These are phyloP conservation scores for Ophiobolus disseminans DNA, from an alignment of 2,329 filamentous ascomycete species.

Conservation along the genomic window DNA sequence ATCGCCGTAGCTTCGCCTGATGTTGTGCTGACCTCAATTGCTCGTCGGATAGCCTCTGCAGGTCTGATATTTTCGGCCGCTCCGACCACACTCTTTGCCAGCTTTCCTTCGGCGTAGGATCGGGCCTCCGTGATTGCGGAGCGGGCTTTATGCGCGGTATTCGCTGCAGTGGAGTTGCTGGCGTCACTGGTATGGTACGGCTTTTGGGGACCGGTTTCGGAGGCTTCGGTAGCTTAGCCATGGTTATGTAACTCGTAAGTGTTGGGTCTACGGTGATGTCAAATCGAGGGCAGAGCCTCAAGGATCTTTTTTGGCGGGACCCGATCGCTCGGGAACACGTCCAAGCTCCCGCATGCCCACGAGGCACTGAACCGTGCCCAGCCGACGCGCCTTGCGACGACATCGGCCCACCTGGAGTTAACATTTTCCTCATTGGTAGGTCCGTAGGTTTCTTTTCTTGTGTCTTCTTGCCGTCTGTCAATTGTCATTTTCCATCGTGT, in stretches of 20 bases:
- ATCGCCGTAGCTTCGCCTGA: constrained; percentile 35
- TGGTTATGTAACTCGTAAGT: constrained; percentile 18
- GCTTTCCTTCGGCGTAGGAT: constrained; percentile 24
- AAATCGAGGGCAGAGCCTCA: constrained; percentile 13
- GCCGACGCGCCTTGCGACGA: constrained; percentile 36
- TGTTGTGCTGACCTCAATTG: constrained; percentile 34
- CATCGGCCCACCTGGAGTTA: constrained; percentile 29
- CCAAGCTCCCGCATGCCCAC: constrained; percentile 20
- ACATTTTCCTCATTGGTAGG: neutral
- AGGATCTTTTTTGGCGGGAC: constrained; percentile 22
- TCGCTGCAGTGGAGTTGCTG: constrained; percentile 22
- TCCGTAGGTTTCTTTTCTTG: constrained; percentile 2
- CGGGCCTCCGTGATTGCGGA: constrained; percentile 16
- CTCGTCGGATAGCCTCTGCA: constrained; percentile 37
- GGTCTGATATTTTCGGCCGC: constrained; percentile 31
- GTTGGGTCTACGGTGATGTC: neutral
- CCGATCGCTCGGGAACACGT: constrained; percentile 19
- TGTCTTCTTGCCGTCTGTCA: constrained; percentile 3
- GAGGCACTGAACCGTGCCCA: constrained; percentile 30
- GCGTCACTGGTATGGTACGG: constrained; percentile 26
- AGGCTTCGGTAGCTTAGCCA: constrained; percentile 44
- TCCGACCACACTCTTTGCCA: constrained; percentile 33
- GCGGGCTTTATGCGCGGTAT: constrained; percentile 18
- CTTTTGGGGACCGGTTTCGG: constrained; percentile 31
- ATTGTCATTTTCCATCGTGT: neutral